Conservation (phyloP, 257 asterid species). For the Cordia subcordata region DNA sequence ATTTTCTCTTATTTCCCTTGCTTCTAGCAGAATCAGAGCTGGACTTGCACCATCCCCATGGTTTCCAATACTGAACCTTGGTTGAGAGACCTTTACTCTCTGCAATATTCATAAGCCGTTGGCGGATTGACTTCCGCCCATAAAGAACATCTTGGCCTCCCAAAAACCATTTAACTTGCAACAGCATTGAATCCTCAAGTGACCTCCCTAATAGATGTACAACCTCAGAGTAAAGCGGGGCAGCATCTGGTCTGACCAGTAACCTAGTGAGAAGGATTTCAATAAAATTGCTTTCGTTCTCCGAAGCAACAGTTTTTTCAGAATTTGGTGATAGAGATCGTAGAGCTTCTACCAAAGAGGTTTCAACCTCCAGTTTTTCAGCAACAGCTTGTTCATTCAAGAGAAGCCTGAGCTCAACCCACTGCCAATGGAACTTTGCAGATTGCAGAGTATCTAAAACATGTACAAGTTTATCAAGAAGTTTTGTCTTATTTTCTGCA, state of each 20-base stretch:
- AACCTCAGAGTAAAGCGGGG: slow-evolving; percentile 86
- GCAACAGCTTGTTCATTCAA: slow-evolving; percentile 85
- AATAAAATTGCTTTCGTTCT: slow-evolving; percentile 80
- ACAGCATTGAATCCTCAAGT: slow-evolving; percentile 85
- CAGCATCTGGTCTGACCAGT: slow-evolving; percentile 97
- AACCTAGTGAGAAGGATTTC: slow-evolving; percentile 85
- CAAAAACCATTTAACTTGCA: slow-evolving; percentile 94
- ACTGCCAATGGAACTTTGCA: slow-evolving; percentile 99
- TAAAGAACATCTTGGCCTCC: slow-evolving; percentile 86
- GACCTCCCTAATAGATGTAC: slow-evolving; percentile 89
- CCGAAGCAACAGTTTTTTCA: slow-evolving; percentile 69
- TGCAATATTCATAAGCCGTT: slow-evolving; percentile 76
- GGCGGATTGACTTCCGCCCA: slow-evolving; percentile 89
- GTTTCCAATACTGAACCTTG: slow-evolving; percentile 72
- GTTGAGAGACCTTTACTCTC: slow-evolving; percentile 63
- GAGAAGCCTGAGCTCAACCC: slow-evolving; percentile 96
- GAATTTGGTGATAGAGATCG: slow-evolving; percentile 71
- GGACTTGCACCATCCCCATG: slow-evolving; percentile 92
- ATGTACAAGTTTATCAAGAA: slow-evolving; percentile 64
- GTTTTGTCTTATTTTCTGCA: slow-evolving; percentile 61
- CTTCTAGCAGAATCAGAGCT: slow-evolving; percentile 31
- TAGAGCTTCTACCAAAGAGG: slow-evolving; percentile 70
- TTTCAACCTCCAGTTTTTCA: slow-evolving; percentile 74
- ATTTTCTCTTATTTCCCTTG: slow-evolving; percentile 55
- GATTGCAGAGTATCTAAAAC: slow-evolving; percentile 89